Conservation (phyloP, 495 filamentous ascomycete species). For the Acidiella bohemica region DNA sequence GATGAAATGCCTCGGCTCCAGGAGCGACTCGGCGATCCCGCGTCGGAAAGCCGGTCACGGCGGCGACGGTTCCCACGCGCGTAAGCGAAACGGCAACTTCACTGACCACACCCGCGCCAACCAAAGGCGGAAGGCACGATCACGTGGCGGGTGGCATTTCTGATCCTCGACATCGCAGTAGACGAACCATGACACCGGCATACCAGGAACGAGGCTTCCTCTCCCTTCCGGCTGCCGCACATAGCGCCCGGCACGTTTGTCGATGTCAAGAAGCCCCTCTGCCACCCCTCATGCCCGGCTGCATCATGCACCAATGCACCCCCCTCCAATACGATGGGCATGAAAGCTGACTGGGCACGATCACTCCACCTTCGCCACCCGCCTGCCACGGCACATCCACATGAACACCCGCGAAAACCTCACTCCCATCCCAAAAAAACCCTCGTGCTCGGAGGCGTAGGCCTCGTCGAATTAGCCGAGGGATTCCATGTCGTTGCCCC, state of each 20-base stretch:
- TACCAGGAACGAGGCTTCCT: background rate
- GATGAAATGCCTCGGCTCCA: background rate
- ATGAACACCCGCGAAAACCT: constrained; percentile 5
- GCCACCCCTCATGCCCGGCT: constrained; percentile 5
- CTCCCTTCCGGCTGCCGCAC: constrained; percentile 5
- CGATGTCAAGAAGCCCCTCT: constrained; percentile 11
- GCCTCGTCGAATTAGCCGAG: constrained; percentile 8
- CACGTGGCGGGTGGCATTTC: no score
- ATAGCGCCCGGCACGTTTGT: constrained; percentile 4
- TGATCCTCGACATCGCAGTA: no score
- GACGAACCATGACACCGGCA: background rate
- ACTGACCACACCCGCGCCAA: background rate
- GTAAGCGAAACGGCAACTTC: no score
- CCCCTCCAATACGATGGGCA: constrained; percentile 2
- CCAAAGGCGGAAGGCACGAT: no score
- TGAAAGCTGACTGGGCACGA: constrained; percentile 7
- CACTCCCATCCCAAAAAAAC: constrained; percentile 5
- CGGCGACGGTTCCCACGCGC: no score
- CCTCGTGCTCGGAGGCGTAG: constrained; percentile 5
- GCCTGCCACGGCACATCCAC: constrained; percentile 8
- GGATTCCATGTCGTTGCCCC: constrained; percentile 4
- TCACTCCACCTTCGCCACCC: constrained; percentile 3
- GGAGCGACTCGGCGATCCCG: no score
- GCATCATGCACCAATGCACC: constrained; percentile 9
- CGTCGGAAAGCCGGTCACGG: no score